A percentile compares a stretch with the other conserved stretches of the same genome.
These are phyloP conservation scores for Yamadazyma diospyri DNA, from an alignment of 1,139 yeast species.

Conservation along the genomic window DNA sequence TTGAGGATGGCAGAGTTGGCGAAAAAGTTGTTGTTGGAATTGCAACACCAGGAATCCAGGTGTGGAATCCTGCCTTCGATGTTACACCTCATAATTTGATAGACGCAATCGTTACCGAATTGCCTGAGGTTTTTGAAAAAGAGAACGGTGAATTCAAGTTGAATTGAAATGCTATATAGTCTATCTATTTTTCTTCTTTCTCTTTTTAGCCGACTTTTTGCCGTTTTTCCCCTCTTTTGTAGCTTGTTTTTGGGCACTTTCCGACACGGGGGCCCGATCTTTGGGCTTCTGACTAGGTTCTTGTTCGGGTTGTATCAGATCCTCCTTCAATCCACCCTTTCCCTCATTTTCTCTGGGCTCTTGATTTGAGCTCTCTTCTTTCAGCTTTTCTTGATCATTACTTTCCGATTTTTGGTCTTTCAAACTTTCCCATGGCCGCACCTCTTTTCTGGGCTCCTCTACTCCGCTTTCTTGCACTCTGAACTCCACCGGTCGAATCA, in stretches of 20 bases:
- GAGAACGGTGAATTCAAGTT: slow-evolving; percentile 37
- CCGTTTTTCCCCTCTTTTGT: not conserved
- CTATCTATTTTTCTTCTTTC: slow-evolving; percentile 8
- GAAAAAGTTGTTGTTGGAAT: slow-evolving; percentile 61
- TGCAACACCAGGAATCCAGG: slow-evolving; percentile 81
- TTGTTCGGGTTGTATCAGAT: too few species aligned
- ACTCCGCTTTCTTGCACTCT: too few species aligned
- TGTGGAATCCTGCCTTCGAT: slow-evolving; percentile 97
- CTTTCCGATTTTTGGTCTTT: too few species aligned
- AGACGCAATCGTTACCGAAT: slow-evolving; percentile 87
- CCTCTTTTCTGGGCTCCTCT: too few species aligned
- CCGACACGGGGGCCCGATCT: too few species aligned
- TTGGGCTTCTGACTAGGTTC: too few species aligned
- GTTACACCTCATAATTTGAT: slow-evolving; percentile 81
- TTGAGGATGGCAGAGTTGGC: slow-evolving; percentile 34
- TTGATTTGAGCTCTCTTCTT: too few species aligned
- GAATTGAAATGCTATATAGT: slow-evolving; percentile 15
- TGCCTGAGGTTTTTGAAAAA: slow-evolving; percentile 49
- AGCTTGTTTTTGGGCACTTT: not conserved
- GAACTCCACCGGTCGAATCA: too few species aligned
- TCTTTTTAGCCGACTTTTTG: slow-evolving; percentile 5
- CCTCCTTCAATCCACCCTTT: too few species aligned
- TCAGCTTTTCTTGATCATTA: too few species aligned
- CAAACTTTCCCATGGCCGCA: too few species aligned
- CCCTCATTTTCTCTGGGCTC: too few species aligned